Evolutionary conservation across 495 filamentous ascomycete genomes (phyloP).

Genomic region (Penicillium coprophilum): DNA sequence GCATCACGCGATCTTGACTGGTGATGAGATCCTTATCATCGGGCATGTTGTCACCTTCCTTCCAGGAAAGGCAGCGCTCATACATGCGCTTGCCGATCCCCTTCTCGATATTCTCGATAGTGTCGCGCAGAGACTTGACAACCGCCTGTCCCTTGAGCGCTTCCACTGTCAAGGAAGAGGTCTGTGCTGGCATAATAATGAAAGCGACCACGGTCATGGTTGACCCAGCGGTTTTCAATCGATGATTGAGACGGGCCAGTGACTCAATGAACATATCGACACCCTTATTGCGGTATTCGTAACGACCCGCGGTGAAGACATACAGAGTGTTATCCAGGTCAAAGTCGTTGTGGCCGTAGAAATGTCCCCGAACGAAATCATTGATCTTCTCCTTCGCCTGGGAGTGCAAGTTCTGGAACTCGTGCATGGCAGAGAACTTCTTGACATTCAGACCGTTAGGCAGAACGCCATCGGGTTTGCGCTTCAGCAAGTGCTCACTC

Average conservation of each 20-base stretch:
- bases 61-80: conserved; percentile 89
- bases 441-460: conserved; percentile 98
- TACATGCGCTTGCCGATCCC: conserved; percentile 92
- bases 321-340: conserved; percentile 97
- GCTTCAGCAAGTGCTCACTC: conserved; percentile 94
- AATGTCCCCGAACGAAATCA: conserved; percentile 96
- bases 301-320: conserved; percentile 93
- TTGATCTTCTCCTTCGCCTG: conserved; percentile 96
- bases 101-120: conserved; percentile 83
- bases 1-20: conserved; percentile 86
- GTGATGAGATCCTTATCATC: conserved; percentile 95
- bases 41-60: conserved; percentile 86
- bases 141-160: conserved; percentile 95
- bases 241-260: conserved; percentile 89
- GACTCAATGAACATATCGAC: conserved; percentile 99
- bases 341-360: conserved; percentile 97
- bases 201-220: conserved; percentile 98
- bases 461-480: conserved; percentile 94
- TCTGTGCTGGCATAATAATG: conserved; percentile 98
- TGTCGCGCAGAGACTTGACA: conserved; percentile 92
- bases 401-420: conserved; percentile 98
- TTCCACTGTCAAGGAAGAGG: conserved; percentile 93
- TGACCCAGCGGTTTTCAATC: conserved; percentile 78
- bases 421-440: conserved; percentile 97
- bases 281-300: conserved; percentile 97